Evolutionary conservation across 2,329 filamentous ascomycete species (phyloP), one percentile per base, ranked within the genome.

Genomic region (Epichloe gansuensis): DNA sequence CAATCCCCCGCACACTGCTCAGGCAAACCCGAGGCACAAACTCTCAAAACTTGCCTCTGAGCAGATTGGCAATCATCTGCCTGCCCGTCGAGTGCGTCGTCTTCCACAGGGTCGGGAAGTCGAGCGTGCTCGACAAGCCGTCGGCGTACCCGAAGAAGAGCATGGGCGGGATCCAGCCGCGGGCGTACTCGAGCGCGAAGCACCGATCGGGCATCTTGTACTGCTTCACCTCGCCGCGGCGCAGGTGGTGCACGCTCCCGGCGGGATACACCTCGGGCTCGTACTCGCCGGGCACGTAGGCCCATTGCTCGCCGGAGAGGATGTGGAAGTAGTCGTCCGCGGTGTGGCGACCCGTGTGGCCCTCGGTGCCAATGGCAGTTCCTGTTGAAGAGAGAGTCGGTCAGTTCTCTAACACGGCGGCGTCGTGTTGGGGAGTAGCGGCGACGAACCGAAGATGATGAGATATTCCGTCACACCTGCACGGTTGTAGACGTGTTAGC

Each of bases 291-390:
- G 83, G 80, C 4, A 79, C 75, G 73, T 89, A 90, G 57, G 88
- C 85, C 61, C 80, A 75, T 70, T 95, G 83, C 60, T 82, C 81
- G 60, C 89, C 89, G 36, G 74, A 74, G 35, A 95, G 76, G 74
- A 95, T 95, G 75, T 90, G 81, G 76, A 95, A 95, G 76, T 93
- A 95, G 74, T 95, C 89, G 70, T 95, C 87, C 15, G 89, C 89
- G 12, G 88, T 91, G 76, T 95, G 89, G 49, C 89, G 85, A 57
- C 89, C 89, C 1, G 81, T 81, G 75, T 95, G 89, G 55, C 89
- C 89, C 70, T 94, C 89, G 12, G 89, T 95, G 60, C 89, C 89
- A 59, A 90, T 71, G 9, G 87, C 77, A 1, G 86, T 87, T 66
- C 87, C 66, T 64, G 39, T 21, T 27, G 31, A 21, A 9, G 35